Base-by-base conservation (phyloP, 257 asterid species). In the Solanum corneliomulleri region DNA sequence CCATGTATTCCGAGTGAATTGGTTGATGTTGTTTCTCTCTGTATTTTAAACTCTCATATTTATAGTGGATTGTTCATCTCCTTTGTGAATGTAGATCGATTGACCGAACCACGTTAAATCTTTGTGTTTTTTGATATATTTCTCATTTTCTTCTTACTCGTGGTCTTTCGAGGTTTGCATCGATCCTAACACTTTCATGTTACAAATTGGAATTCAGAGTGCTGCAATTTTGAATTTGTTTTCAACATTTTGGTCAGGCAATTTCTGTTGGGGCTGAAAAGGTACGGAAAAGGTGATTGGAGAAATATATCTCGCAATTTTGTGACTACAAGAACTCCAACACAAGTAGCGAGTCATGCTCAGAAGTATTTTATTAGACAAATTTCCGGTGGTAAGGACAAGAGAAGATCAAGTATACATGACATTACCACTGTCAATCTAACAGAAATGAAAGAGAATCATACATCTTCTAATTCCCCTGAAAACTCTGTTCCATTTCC, bases 231-330 rank as follows among this genome's bases (percentile, higher is more conserved):
- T 68, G 39, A 56, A 35, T 31, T 31, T 42, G 29, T 35, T 83
- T 21, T 23, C 80, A 86, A 88, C 85, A 56, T 70, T 88, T 88
- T 64, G 56, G 25, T 60, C 95, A 97, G 98, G 86, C 95, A 91
- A 62, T 97, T 97, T 90, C 88, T 97, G 91, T 58, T 94, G 95
- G 99, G 99, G 47, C 91, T 96, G 52, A 95, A 95, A 72, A 95
- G 95, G 93, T 96, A 94, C 82, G 99, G 98, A 7, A 96, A 96
- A 86, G 99, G 99, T n/a, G 99, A 95, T 82, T 96, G 99, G 99
- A 86, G 99, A 76, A 96, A 93, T 69, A 96, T 96, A 6, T 94
- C 99, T 3, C 94, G 96, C 31, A 93, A 95, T 86, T 95, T 94
- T 42, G 99, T 95, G 89, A 94, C 95, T 16, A 90, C 97, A 9